Conservation (phyloP, 1,284 basidiomycete species). For the Butyriboletus appendiculatus region DNA sequence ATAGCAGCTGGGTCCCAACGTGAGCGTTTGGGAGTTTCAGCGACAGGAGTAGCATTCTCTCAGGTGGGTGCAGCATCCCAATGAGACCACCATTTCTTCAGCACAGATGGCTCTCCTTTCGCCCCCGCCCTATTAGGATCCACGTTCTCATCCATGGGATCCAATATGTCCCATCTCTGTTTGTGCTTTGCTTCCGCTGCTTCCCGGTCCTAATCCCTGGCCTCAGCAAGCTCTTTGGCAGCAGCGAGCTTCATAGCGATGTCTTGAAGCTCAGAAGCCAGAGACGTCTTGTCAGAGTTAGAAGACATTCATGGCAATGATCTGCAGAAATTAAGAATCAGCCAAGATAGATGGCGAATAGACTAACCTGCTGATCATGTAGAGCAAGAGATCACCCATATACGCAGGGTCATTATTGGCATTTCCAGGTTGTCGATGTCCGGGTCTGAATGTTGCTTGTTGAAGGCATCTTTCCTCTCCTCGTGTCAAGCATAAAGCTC, state of each 20-base stretch:
- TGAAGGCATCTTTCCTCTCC: too few relatives aligned
- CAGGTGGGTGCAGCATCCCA: conserved; percentile 91
- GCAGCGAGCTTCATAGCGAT: conserved; percentile 59
- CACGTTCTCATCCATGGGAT: conserved; percentile 58
- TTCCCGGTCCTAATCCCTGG: conserved; percentile 35
- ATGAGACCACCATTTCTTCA: conserved; percentile 90
- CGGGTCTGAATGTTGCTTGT: too few relatives aligned
- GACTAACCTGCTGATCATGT: too few relatives aligned
- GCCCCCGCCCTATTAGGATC: conserved; percentile 58
- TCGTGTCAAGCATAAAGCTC: too few relatives aligned
- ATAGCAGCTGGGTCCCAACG: conserved; percentile 94
- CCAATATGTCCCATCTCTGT: conserved; percentile 84
- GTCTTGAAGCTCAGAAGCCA: conserved; percentile 71
- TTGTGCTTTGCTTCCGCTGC: conserved; percentile 67
- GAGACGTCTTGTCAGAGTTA: conserved; percentile 89
- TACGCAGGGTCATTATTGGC: too few relatives aligned
- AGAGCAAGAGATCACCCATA: too few relatives aligned
- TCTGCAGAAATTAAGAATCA: too few relatives aligned
- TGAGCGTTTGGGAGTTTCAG: conserved; percentile 78
- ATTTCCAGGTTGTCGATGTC: too few relatives aligned
- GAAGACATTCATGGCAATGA: too few relatives aligned
- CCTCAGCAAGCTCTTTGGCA: conserved; percentile 48
- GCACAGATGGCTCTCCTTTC: conserved; percentile 68
- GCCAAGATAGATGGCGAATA: too few relatives aligned
- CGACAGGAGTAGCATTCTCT: conserved; percentile 48